Base-by-base conservation (phyloP, 805 yeast species). In the Starmerella geochares region DNA sequence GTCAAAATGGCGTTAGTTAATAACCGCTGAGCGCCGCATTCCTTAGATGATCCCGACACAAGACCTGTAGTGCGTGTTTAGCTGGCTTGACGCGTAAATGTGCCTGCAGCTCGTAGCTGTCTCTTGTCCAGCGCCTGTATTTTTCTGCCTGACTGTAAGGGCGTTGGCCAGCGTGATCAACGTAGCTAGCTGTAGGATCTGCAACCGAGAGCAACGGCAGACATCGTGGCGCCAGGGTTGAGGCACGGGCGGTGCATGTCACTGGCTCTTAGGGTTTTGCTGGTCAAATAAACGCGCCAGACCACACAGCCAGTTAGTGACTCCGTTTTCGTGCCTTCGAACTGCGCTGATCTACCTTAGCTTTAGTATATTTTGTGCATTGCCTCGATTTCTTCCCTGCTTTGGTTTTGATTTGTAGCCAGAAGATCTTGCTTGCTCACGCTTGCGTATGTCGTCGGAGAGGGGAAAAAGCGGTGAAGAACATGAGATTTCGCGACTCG, bases 131-230 rank as follows among this genome's bases (percentile, higher is more conserved):
- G n/a, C n/a, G n/a, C n/a, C n/a, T n/a, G n/a, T n/a, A n/a, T n/a
- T n/a, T 27, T 27, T 27, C 10, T 9, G 29, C 8, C 29, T 27
- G 10, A 9, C 11, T 27, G 29, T 27, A 9, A 11, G 29, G 29
- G 29, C 29, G 29, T 27, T n/a, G n/a, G n/a, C n/a, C 29, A 27
- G 10, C 29, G 29, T 27, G 8, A 27, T 11, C 29, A 27, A 27
- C 8, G 8, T 27, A 9, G 29, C 11, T 27, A 27, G 37, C 37
- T 33, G 37, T n/a, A 11, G 10, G 37, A 33, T 36, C 39, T 36
- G 39, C 39, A 36, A n/a, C 25, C 39, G 29, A 38, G 42, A 38
- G 42, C 42, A 38, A 38, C 42, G 42, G 42, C 23, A 9, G 23
- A 38, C 42, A n/a, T 2, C 29, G 42, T 23, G 29, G 42, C 19